A percentile compares a stretch with the other conserved stretches of the same genome.
These are phyloP conservation scores for Lithohypha guttulata DNA, from an alignment of 2,329 filamentous ascomycete species.

Conservation along the genomic window DNA sequence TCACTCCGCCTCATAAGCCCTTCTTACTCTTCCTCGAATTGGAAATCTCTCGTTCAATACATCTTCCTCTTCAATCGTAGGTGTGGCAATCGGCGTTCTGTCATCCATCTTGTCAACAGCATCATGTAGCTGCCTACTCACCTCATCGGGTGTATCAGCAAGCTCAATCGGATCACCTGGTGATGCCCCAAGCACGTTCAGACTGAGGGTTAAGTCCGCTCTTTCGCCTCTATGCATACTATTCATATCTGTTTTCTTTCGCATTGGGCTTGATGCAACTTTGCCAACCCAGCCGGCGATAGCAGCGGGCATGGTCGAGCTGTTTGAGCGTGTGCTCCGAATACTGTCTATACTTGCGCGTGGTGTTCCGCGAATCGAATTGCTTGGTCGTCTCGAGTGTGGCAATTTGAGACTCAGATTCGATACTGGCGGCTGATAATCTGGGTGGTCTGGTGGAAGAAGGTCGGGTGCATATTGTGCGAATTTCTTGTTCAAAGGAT, in stretches of 20 bases:
- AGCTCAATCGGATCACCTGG: constrained; percentile 34
- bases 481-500: constrained; percentile 74
- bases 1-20: constrained; percentile 14
- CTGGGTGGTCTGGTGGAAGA: constrained; percentile 34
- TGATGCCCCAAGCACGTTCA: not conserved
- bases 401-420: constrained; percentile 21
- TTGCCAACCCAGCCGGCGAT: constrained; percentile 87
- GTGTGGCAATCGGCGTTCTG: constrained; percentile 1
- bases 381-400: constrained; percentile 11
- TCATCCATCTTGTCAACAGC: not conserved
- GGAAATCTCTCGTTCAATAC: constrained; percentile 24
- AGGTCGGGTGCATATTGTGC: constrained; percentile 73
- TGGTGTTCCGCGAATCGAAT: constrained; percentile 29
- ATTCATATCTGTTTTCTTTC: constrained; percentile 6
- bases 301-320: constrained; percentile 58
- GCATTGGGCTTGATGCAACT: constrained; percentile 32
- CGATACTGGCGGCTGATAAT: constrained; percentile 26
- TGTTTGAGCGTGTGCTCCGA: constrained; percentile 33
- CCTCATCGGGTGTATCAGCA: constrained; percentile 20
- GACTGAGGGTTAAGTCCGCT: constrained; percentile 12
- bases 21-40: constrained; percentile 20
- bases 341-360: constrained; percentile 33
- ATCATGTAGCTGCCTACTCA: constrained; percentile 4
- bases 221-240: constrained; percentile 15
- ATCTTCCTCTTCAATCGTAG: constrained; percentile 15